Evolutionary conservation across 1,284 basidiomycete species (phyloP), one percentile per base, ranked within the genome.

Genomic region (Fomitopsis schrenkii): DNA sequence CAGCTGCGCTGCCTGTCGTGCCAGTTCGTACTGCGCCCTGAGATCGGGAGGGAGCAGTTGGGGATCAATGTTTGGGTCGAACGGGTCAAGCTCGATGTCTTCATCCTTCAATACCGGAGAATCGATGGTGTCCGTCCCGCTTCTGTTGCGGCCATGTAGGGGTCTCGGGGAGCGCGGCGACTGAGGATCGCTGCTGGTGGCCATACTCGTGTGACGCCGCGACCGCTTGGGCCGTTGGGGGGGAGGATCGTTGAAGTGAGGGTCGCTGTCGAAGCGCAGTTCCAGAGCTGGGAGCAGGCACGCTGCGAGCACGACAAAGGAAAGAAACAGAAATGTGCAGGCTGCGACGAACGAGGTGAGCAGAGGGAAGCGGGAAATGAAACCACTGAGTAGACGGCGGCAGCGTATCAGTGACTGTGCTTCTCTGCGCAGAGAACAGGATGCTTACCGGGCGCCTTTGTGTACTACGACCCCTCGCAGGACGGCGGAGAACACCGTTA

Each of bases 281-380:
- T 73, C 70, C 14, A 73, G 63, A 9, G 67, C 66, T 15, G 73
- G 71, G 57, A 74, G 66, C 9, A 74, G 75, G 67, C 83, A 90
- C 7, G 77, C 77, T 2, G 78, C 81, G 40, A 87, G 70, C 14
- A 82, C 75, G 5, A 78, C 63, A 57, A 80, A 79, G n/a, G 82
- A 71, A 59, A 85, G 79, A 54, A 77, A 68, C 62, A 86, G 74
- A 75, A 88, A 90, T 0, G 78, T 67, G 28, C 74, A 72, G 5
- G 83, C 74, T 2, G 86, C 79, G 3, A 77, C 59, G 30, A 83
- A 28, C 2, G 79, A 77, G 41, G 75, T 82, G 17, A 79, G 64
- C n/a, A 90, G 65, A 1, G 91, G 90, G 74, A 87, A 90, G 40
- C 85, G 84, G 30, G 85, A 82, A n/a, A 88, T 77, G 5, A 91